Evolutionary conservation across 2,329 filamentous ascomycete species (phyloP).

Genomic region (Daldinia eschscholtzii): DNA sequence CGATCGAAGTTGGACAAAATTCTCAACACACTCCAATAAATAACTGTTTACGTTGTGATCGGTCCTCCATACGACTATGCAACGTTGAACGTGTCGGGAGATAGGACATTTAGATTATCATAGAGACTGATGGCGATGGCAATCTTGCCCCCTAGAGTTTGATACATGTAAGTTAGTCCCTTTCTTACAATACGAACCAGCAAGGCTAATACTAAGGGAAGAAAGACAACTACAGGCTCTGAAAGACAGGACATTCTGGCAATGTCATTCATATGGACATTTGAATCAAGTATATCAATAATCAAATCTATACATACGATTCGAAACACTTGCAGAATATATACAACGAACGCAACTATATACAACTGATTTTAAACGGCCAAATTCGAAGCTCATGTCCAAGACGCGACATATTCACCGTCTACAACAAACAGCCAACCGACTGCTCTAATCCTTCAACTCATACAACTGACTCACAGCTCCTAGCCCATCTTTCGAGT

Average conservation of each 20-base stretch:
- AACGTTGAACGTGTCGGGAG: not conserved
- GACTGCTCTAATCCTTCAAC: constrained; percentile 19
- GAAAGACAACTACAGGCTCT: too few relatives aligned
- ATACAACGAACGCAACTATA: not conserved
- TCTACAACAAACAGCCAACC: not conserved
- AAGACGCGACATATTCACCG: not conserved
- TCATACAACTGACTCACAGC: constrained; percentile 47
- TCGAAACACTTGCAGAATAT: not conserved
- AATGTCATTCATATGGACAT: too few relatives aligned
- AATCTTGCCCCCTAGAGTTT: too few relatives aligned
- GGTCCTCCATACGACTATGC: not conserved
- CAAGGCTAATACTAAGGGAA: too few relatives aligned
- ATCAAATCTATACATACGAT: not conserved
- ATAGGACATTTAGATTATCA: not conserved
- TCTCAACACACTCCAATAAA: not conserved
- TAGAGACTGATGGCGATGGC: not conserved
- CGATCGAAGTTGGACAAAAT: not conserved
- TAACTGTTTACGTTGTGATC: not conserved
- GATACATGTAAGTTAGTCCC: not conserved
- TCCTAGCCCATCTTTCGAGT: constrained; percentile 47
- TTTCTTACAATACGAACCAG: not conserved
- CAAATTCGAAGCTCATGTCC: not conserved
- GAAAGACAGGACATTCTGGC: too few relatives aligned
- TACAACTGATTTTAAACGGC: not conserved
- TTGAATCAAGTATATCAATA: too few relatives aligned